Evolutionary conservation across 2,329 filamentous ascomycete genomes (phyloP).

Genomic region (Cladosporium cucumerinum): DNA sequence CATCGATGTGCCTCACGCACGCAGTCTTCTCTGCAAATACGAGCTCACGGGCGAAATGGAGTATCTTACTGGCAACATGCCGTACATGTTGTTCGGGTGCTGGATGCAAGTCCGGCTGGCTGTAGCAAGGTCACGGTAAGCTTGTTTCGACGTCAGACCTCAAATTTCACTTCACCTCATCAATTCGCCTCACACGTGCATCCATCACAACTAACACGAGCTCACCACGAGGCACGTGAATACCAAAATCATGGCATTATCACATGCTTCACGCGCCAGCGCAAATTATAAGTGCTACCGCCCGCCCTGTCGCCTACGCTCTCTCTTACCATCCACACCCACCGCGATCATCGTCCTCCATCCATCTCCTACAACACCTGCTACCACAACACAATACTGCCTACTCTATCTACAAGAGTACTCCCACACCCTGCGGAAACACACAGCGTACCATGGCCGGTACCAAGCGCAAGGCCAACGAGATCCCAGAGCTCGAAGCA

Average conservation of each 20-base stretch:
- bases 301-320: background rate
- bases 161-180: constrained; percentile 1
- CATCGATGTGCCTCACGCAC: too few species aligned
- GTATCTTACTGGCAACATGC: background rate
- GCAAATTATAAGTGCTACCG: background rate
- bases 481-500: background rate
- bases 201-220: background rate
- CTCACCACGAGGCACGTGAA: background rate
- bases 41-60: background rate
- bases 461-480: background rate
- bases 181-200: background rate
- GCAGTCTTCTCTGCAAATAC: background rate
- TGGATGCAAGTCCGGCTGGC: background rate
- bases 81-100: background rate
- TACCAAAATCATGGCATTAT: background rate
- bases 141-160: background rate
- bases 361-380: background rate
- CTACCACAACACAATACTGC: background rate
- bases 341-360: background rate
- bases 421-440: background rate
- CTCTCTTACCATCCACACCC: background rate
- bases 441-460: background rate
- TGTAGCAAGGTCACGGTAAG: constrained; percentile 1
- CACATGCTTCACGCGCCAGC: background rate
- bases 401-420: background rate